phyloP scores from a whole-genome alignment of 306 rosid genomes.

The Vigna hirtella region DNA sequence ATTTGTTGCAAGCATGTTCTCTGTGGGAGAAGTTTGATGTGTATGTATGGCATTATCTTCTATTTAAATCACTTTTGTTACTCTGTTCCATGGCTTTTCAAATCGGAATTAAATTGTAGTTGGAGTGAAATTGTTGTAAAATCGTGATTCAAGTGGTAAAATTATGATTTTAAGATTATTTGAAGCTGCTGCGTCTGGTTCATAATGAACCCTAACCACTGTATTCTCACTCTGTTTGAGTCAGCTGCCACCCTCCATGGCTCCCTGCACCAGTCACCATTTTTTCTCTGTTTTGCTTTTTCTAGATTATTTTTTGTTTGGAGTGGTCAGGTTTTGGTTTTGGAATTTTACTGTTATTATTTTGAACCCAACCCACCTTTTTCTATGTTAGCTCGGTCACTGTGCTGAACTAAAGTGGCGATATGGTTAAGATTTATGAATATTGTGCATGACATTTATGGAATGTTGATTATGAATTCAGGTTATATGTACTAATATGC shows the following conservation, averaged over 20 bases:
- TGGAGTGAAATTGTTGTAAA: not conserved
- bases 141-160: not conserved
- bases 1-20: conserved; percentile 91
- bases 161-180: not conserved
- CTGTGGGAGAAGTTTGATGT: conserved; percentile 98
- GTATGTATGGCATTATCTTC: conserved; percentile 60
- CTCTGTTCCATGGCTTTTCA: not conserved
- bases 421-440: not conserved
- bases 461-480: not conserved
- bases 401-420: not conserved
- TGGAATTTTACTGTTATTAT: not conserved
- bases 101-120: not conserved
- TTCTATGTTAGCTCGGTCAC: not conserved
- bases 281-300: not conserved
- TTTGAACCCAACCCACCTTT: not conserved
- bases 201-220: not conserved
- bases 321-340: not conserved
- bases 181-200: not conserved
- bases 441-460: not conserved
- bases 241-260: not conserved
- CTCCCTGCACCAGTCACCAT: not conserved
- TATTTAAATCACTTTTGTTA: conserved; percentile 39
- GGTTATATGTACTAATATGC: not conserved
- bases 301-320: not conserved
- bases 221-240: not conserved